Evolutionary conservation across 768 basidiomycete species (phyloP).

Genomic region (Boletellus emodensis): DNA sequence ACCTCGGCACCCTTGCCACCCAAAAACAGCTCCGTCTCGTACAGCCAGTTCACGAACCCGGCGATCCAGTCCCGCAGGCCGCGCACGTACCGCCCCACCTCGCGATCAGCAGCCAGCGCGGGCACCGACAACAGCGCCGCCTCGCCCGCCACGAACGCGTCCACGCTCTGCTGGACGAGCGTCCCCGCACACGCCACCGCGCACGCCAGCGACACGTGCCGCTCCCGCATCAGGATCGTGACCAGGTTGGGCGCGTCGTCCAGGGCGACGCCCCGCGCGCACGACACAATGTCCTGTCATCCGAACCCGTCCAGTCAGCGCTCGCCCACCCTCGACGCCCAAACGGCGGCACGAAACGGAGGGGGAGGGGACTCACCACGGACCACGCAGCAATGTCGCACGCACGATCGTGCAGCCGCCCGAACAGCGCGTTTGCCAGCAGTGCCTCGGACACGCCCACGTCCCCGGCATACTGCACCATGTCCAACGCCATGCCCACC

Average conservation of each 20-base stretch:
- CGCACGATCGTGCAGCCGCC: conserved; percentile 37
- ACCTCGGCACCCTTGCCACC: conserved; percentile 55
- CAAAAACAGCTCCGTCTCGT: conserved; percentile 60
- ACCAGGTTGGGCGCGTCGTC: conserved; percentile 44
- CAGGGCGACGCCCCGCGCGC: conserved; percentile 41
- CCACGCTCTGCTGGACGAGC: conserved; percentile 27
- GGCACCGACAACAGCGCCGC: conserved; percentile 16
- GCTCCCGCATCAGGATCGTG: conserved; percentile 43
- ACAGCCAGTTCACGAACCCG: conserved; percentile 61
- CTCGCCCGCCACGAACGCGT: conserved; percentile 27
- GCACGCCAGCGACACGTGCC: conserved; percentile 44
- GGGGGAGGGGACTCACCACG: conserved; percentile 42
- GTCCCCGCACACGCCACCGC: conserved; percentile 31
- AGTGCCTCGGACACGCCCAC: conserved; percentile 35
- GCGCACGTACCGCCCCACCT: conserved; percentile 40
- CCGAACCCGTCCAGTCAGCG: not conserved
- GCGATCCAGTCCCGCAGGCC: conserved; percentile 53
- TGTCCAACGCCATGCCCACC: conserved; percentile 44
- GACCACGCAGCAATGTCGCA: conserved; percentile 51
- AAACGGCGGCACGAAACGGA: too few relatives aligned
- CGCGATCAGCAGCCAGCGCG: conserved; percentile 15
- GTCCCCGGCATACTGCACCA: conserved; percentile 53
- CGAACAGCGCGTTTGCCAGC: conserved; percentile 25
- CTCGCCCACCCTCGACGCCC: not conserved
- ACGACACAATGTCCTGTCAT: conserved; percentile 55